Conservation (phyloP, 148 eudicot species). For the Gaultheria prostrata region DNA sequence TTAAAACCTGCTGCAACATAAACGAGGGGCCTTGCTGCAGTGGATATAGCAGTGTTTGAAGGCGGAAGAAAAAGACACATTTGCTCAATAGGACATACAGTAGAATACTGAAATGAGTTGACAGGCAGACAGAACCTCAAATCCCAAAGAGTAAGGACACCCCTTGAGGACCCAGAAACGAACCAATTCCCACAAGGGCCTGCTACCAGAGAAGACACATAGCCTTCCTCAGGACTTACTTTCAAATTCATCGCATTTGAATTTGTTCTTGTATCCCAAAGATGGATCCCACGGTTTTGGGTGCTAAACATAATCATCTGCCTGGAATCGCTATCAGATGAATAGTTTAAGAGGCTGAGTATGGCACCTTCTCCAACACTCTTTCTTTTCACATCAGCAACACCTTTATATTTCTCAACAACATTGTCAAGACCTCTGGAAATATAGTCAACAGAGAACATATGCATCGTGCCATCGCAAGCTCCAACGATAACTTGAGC, state of each 20-base stretch:
- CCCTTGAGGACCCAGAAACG: constrained; percentile 94
- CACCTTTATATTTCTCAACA: constrained; percentile 89
- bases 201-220: constrained; percentile 66
- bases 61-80: constrained; percentile 90
- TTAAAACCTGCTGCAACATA: constrained; percentile 97
- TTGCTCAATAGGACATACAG: constrained; percentile 72
- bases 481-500: constrained; percentile 86
- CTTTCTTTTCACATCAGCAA: constrained; percentile 75
- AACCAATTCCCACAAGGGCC: constrained; percentile 98
- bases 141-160: constrained; percentile 95
- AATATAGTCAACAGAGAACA: constrained; percentile 85
- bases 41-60: constrained; percentile 59
- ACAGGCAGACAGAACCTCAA: constrained; percentile 87
- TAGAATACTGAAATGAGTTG: constrained; percentile 82
- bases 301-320: constrained; percentile 85
- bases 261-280: constrained; percentile 77
- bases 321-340: constrained; percentile 53
- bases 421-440: constrained; percentile 85
- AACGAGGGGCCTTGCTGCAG: constrained; percentile 83
- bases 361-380: constrained; percentile 82
- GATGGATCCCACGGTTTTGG: constrained; percentile 78
- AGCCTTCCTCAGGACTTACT: constrained; percentile 83
- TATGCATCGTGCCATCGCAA: constrained; percentile 80
- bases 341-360: constrained; percentile 66
- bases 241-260: constrained; percentile 68